Base-by-base conservation (phyloP, 495 filamentous ascomycete genomes). In the Penicillium goetzii region DNA sequence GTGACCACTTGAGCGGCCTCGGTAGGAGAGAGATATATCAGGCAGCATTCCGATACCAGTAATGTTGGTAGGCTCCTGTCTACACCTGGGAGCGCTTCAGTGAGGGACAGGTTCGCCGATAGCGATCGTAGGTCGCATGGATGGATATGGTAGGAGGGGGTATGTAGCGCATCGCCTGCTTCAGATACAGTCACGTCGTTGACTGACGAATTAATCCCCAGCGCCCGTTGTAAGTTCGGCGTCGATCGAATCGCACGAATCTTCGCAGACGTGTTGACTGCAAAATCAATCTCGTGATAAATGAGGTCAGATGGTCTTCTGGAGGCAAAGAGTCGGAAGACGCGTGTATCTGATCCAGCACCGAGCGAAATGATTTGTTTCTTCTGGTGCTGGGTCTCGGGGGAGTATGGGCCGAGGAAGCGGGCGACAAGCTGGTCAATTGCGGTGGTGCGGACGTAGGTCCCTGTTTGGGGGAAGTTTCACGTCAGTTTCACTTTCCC, bases 241-340 rank as follows among this genome's bases (percentile, higher is more conserved):
- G 76, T 69, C 8, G 77, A 76, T 23, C 73, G 75, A 55, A 90
- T 85, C 7, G 77, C 68, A 21, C 71, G 73, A 41, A 88, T 80
- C 73, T 96, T 97, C 36, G 84, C 78, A 11, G 76, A 67, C 25
- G 88, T 88, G 64, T 93, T 93, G 45, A 84, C 75, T 0, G 90
- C 81, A 73, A 98, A 99, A 76, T 98, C 95, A 63, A 99, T 80
- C 74, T 99, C 95, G 72, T 98, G 93, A 74, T 98, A 99, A 58
- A 87, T 68, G 32, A 97, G 72, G 47, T 74, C 67, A 8, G 58
- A 45, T 5, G 56, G 38, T 33, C 63, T 68, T 8, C 60, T 70
- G 14, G 72, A 87, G 77, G 45, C 93, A 32, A 78, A 59, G 3
- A 80, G 80, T 25, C 92, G 88, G 63, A 96, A 91, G 68, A 85